Percentiles rank a stretch among this genome's conserved stretches.
phyloP scores from a whole-genome alignment of 305 asterid genomes.

The Fraxinus baroniana region DNA sequence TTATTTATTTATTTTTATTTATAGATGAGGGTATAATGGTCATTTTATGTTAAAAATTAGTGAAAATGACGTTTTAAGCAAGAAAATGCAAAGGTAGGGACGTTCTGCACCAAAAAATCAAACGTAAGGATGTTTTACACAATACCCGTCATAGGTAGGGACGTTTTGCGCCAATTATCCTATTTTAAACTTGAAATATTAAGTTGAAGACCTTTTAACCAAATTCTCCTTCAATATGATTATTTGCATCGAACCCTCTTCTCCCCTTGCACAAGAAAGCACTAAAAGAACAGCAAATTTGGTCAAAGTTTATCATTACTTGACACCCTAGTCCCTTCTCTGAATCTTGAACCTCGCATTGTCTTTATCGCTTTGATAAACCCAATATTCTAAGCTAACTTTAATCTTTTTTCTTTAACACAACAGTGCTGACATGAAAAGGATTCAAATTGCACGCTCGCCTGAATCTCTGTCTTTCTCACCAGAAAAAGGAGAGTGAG shows the following conservation, averaged over 20 bases:
- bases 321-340: background rate
- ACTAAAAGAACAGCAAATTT: conserved; percentile 19
- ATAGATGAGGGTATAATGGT: no score
- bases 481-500: background rate
- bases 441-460: conserved; percentile 34
- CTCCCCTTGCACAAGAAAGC: conserved; percentile 26
- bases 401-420: background rate
- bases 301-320: conserved; percentile 13
- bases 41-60: no score
- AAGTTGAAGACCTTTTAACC: conserved; percentile 16
- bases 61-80: no score
- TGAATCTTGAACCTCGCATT: background rate
- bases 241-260: background rate
- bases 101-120: no score
- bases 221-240: background rate
- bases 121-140: no score
- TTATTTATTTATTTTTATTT: no score
- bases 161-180: no score
- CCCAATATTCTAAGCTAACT: conserved; percentile 1
- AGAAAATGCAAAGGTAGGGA: no score
- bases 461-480: conserved; percentile 6
- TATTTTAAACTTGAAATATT: conserved; percentile 12
- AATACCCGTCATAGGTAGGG: no score
- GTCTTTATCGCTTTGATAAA: conserved; percentile 11
- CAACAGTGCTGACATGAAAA: conserved; percentile 30